Percentiles rank a stretch among this genome's conserved stretches.
These are phyloP conservation scores for Microcos paniculata DNA, from an alignment of 345 rosid genomes.

Conservation along the genomic window DNA sequence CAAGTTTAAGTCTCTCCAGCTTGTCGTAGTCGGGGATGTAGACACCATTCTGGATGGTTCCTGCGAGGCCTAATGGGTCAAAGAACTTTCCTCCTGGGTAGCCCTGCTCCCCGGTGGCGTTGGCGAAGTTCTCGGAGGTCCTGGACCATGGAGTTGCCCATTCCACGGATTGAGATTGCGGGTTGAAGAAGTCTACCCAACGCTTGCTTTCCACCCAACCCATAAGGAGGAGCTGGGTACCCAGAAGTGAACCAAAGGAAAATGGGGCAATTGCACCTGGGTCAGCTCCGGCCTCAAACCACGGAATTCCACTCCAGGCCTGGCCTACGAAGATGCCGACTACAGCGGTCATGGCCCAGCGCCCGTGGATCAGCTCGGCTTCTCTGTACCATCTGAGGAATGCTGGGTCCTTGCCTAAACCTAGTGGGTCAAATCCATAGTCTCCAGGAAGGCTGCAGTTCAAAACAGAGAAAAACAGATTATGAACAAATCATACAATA, in stretches of 20 bases:
- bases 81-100: conserved; percentile 98
- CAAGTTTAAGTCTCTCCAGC: conserved; percentile 87
- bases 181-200: conserved; percentile 99
- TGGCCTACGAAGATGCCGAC: conserved; percentile 90
- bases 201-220: conserved; percentile 99
- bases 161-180: conserved; percentile 86
- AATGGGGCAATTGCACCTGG: conserved; percentile 85
- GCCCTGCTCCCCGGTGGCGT: conserved; percentile 89
- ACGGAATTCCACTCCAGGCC: conserved; percentile 94
- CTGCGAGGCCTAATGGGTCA: conserved; percentile 79
- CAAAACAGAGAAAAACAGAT: neutral
- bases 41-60: conserved; percentile 59
- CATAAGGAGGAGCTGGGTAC: conserved; percentile 93
- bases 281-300: conserved; percentile 98
- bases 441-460: conserved; percentile 87
- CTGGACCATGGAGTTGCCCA: conserved; percentile 99
- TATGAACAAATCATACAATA: neutral
- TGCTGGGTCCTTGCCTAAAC: conserved; percentile 96
- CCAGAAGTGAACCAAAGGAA: conserved; percentile 83
- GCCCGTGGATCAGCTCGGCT: conserved; percentile 94
- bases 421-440: conserved; percentile 90
- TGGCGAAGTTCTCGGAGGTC: conserved; percentile 83
- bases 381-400: conserved; percentile 98
- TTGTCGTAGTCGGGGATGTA: conserved; percentile 75
- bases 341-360: conserved; percentile 97